phyloP scores from a whole-genome alignment of 2,329 filamentous ascomycete genomes.

The Pseudopithomyces chartarum region DNA sequence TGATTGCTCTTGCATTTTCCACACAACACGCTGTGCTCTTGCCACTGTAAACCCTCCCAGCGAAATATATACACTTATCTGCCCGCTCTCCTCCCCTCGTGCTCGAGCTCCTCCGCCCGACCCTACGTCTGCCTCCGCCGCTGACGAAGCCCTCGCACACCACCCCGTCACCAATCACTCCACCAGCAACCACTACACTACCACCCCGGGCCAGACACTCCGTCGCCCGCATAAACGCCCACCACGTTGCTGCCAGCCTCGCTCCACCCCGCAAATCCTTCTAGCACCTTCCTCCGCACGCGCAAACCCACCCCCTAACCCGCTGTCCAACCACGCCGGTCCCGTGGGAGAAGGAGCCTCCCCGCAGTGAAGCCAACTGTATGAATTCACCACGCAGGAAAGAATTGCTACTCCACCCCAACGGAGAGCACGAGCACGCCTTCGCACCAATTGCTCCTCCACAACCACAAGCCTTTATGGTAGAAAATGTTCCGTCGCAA shows the following conservation, averaged over 20 bases:
- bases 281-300: slow-evolving; percentile 12
- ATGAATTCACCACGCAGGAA: slow-evolving; percentile 44
- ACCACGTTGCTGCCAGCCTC: background rate
- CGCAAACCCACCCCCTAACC: background rate
- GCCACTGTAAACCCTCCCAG: background rate
- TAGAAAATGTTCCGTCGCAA: slow-evolving; percentile 40
- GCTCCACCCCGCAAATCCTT: background rate
- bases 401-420: slow-evolving; percentile 39
- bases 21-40: background rate
- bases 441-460: slow-evolving; percentile 30
- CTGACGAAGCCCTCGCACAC: background rate
- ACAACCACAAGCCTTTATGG: slow-evolving; percentile 49
- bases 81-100: background rate
- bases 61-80: background rate
- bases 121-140: slow-evolving; percentile 4
- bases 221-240: background rate
- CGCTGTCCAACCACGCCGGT: slow-evolving; percentile 24
- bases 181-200: background rate
- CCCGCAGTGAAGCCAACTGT: slow-evolving; percentile 24
- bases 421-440: slow-evolving; percentile 41
- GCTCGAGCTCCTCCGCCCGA: background rate
- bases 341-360: slow-evolving; percentile 17
- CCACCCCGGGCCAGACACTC: background rate
- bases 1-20: background rate
- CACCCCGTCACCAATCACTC: background rate